Percentiles rank a stretch among this genome's conserved stretches.
Evolutionary conservation across 306 rosid genomes (phyloP).

Genomic region (Prunus mira): DNA sequence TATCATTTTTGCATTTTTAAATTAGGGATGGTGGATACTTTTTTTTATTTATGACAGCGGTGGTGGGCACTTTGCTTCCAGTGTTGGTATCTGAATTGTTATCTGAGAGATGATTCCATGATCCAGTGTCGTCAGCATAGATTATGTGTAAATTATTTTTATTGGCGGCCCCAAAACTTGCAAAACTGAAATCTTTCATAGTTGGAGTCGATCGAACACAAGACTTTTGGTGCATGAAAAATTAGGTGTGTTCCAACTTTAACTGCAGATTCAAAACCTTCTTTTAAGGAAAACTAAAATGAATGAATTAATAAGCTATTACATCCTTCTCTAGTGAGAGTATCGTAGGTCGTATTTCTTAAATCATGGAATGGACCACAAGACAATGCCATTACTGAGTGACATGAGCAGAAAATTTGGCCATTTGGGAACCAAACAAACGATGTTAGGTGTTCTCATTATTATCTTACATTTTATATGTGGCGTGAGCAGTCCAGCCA

Average conservation of each 20-base stretch:
- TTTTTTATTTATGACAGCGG: too few species aligned
- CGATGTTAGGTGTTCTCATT: neutral
- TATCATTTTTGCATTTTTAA: neutral
- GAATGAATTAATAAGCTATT: too few species aligned
- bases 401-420: neutral
- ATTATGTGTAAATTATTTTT: neutral
- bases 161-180: neutral
- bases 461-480: constrained; percentile 5
- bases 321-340: too few species aligned
- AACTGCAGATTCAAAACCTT: too few species aligned
- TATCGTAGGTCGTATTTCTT: too few species aligned
- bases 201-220: too few species aligned
- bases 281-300: too few species aligned
- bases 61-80: neutral
- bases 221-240: too few species aligned
- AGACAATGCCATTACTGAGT: neutral
- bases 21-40: too few species aligned
- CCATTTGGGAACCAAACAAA: neutral
- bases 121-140: constrained; percentile 11
- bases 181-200: neutral
- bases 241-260: too few species aligned
- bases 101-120: neutral
- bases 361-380: neutral
- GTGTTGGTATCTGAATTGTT: neutral
- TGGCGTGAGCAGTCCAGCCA: constrained; percentile 10